Percentiles rank a stretch among this genome's conserved stretches.
Evolutionary conservation across 495 filamentous ascomycete genomes (phyloP).

Genomic region (Xylaria grammica): DNA sequence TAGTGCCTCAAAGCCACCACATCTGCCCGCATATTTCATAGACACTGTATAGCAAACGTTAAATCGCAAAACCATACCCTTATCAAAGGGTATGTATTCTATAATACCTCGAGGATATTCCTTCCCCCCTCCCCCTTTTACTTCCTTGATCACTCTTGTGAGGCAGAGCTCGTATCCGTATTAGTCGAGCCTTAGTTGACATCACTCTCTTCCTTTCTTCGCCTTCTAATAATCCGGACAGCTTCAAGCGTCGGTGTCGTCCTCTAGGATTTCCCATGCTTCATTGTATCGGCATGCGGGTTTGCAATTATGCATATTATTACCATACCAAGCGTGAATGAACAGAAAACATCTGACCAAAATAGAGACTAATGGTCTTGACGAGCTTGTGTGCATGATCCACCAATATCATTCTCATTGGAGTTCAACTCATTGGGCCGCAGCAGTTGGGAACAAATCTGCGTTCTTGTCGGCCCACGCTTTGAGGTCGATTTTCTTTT

Average conservation of each 20-base stretch:
- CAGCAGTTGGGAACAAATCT: slow-evolving; percentile 46
- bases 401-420: neutral
- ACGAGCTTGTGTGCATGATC: neutral
- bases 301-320: neutral
- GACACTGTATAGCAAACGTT: neutral
- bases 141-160: neutral
- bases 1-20: no score
- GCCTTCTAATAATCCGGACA: slow-evolving; percentile 4
- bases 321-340: neutral
- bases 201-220: neutral
- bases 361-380: neutral
- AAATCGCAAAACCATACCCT: neutral
- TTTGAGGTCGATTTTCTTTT: slow-evolving; percentile 46
- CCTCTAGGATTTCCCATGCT: neutral
- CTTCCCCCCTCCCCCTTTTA: neutral
- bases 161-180: slow-evolving; percentile 5
- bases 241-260: slow-evolving; percentile 1
- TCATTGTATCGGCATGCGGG: neutral
- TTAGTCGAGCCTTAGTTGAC: slow-evolving; percentile 15
- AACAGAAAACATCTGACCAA: neutral
- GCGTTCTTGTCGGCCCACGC: slow-evolving; percentile 53
- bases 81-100: slow-evolving; percentile 7
- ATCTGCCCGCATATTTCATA: no score
- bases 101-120: slow-evolving; percentile 11
- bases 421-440: slow-evolving; percentile 35